phyloP scores from a whole-genome alignment of 2,329 filamentous ascomycete species.

The Colletotrichum tanaceti region DNA sequence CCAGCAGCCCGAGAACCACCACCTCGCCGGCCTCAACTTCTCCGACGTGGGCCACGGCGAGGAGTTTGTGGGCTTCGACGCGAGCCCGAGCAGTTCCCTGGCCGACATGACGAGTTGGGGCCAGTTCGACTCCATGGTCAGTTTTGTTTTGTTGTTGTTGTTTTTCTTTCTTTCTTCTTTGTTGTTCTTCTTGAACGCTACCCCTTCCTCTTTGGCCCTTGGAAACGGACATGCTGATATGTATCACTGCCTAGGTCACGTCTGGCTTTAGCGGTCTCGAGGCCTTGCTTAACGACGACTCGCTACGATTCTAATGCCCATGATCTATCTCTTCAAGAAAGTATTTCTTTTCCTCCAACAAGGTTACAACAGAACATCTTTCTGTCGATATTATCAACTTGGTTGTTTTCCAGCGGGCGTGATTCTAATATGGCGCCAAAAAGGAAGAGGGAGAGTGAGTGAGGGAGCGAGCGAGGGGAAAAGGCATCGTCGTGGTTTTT shows the following conservation, averaged over 20 bases:
- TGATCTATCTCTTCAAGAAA: neutral
- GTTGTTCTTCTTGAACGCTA: neutral
- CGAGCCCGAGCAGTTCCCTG: conserved; percentile 28
- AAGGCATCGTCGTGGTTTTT: neutral
- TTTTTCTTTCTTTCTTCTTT: too few relatives aligned
- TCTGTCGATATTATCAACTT: neutral
- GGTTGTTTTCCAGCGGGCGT: neutral
- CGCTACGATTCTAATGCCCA: conserved; percentile 21
- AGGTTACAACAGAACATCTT: neutral
- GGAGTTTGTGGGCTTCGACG: conserved; percentile 34
- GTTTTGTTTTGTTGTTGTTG: too few relatives aligned
- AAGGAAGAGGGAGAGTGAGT: too few relatives aligned
- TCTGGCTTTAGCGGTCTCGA: conserved; percentile 36
- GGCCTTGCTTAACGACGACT: conserved; percentile 30
- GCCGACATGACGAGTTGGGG: conserved; percentile 41
- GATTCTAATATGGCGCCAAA: neutral
- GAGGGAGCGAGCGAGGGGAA: too few relatives aligned
- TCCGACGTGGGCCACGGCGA: conserved; percentile 15
- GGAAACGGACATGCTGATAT: neutral
- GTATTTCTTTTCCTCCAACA: accelerated
- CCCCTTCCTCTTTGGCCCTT: too few relatives aligned
- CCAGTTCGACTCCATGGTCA: conserved; percentile 40
- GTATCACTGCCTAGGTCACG: conserved; percentile 10
- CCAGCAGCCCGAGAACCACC: conserved; percentile 11
- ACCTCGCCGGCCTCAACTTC: conserved; percentile 16